A percentile compares a stretch with the other conserved stretches of the same genome.
These are phyloP conservation scores for Alternaria gansuensis DNA, from an alignment of 2,329 filamentous ascomycete species.

Conservation along the genomic window DNA sequence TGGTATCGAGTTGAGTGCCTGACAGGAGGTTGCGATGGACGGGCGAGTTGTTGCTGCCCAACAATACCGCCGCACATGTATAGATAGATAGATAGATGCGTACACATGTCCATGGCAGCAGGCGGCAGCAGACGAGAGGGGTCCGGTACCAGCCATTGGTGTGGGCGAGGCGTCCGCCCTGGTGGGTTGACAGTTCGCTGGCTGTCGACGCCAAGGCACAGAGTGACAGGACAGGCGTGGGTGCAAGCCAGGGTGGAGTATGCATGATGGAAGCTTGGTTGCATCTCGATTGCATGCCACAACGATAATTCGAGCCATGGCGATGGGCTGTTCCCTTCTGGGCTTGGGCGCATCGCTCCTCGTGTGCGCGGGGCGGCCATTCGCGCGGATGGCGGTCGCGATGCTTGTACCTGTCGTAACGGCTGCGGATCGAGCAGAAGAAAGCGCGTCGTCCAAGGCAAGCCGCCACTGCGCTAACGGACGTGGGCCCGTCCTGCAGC, in stretches of 20 bases:
- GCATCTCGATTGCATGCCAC: slow-evolving; percentile 40
- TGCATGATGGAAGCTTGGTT: slow-evolving; percentile 33
- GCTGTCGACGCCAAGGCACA: slow-evolving; percentile 26
- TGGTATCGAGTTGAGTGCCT: slow-evolving; percentile 15
- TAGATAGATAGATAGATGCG: too few relatives aligned
- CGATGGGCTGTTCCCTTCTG: slow-evolving; percentile 28
- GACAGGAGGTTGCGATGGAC: neutral
- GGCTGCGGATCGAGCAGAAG: slow-evolving; percentile 35
- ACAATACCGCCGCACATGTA: slow-evolving; percentile 2
- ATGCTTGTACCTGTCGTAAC: slow-evolving; percentile 35
- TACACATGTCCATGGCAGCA: neutral
- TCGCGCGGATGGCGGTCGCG: slow-evolving; percentile 34
- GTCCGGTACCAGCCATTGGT: neutral
- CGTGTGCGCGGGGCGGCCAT: slow-evolving; percentile 33
- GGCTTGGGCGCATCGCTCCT: slow-evolving; percentile 34
- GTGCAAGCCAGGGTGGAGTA: slow-evolving; percentile 20
- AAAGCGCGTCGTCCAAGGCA: slow-evolving; percentile 1
- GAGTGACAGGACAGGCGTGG: slow-evolving; percentile 31
- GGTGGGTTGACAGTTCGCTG: slow-evolving; percentile 18
- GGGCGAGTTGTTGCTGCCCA: slow-evolving; percentile 21
- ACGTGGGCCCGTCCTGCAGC: slow-evolving; percentile 20
- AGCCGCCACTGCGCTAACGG: slow-evolving; percentile 20
- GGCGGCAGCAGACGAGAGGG: neutral
- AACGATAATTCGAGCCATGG: slow-evolving; percentile 33
- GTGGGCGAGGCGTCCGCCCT: slow-evolving; percentile 10